Evolutionary conservation across 108 stramenopile species (phyloP).

Genomic region (Nitzschia putrida): DNA sequence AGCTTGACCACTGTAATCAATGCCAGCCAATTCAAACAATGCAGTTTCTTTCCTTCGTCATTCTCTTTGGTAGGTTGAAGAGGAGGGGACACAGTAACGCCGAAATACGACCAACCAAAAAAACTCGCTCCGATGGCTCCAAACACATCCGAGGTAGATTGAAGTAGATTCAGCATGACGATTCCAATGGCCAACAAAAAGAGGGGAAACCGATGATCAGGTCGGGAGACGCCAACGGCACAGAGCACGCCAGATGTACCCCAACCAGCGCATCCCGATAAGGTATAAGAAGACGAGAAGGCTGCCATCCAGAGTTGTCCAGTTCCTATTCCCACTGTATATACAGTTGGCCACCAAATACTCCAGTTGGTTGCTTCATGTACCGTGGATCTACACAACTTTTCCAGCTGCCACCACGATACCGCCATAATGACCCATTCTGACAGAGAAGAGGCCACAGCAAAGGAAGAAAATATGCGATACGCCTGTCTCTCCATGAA

Average conservation of each 20-base stretch:
- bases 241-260: conserved; percentile 47
- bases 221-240: conserved; percentile 34
- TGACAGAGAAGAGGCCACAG: conserved; percentile 20
- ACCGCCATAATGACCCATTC: conserved; percentile 33
- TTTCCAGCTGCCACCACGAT: conserved; percentile 27
- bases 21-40: conserved; percentile 18
- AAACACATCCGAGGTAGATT: conserved; percentile 28
- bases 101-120: conserved; percentile 39
- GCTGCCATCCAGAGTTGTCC: conserved; percentile 50
- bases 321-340: conserved; percentile 19
- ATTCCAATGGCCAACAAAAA: conserved; percentile 36
- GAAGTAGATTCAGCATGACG: conserved; percentile 22
- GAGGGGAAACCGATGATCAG: conserved; percentile 28
- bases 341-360: conserved; percentile 26
- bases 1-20: conserved; percentile 12
- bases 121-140: conserved; percentile 33
- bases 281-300: conserved; percentile 16
- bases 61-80: conserved; percentile 6
- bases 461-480: conserved; percentile 22
- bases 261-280: conserved; percentile 43
- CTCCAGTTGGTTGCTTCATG: conserved; percentile 14
- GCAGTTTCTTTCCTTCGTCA: neutral
- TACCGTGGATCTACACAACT: neutral
- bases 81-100: neutral
- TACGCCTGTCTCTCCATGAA: conserved; percentile 12